Base-by-base conservation (phyloP, 495 filamentous ascomycete genomes). In the Tuber borchii region DNA sequence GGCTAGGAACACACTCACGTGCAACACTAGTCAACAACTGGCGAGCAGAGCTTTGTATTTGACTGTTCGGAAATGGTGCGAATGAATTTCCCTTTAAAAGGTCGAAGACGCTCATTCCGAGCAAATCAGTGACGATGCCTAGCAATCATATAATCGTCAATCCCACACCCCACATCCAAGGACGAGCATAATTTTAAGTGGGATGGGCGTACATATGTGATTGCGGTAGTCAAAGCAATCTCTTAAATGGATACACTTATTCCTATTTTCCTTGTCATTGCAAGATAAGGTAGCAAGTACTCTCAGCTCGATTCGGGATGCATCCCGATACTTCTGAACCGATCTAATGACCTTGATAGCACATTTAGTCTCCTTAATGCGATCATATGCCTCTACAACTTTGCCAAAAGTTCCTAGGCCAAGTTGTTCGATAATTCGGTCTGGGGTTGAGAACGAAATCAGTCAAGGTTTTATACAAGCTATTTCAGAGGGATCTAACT, bases 321-420 rank as follows among this genome's bases (percentile, higher is more conserved):
- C 95, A 84, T 99, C 95, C 69, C 95, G 90, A 80, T 99, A 99
- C 79, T 99, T 99, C 81, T 97, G 95, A 9, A 99, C 95, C 0
- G 95, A 97, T 71, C 95, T 91, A 77, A 99, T 99, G 83, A 99
- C 94, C 84, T 99, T 99, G 83, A 99, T 92, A 42, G 95, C 95
- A 78, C 95, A 95, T 73, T 91, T 88, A 74, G 91, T 90, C 74
- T 90, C 89, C 73, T 89, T 88, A 74, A 87, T 87, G 76, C 89
- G 89, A 82, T 99, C 95, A 76, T 88, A 90, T 51, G 95, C 95
- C 83, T 97, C 92, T 14, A 99, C 95, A 20, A 99, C 95, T 84
- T 99, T 99, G 72, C 95, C 95, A 82, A 99, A 99, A 0, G 95
- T 99, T 69, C 95, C 95, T 85, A 98, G 95, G 39, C 95, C 95